phyloP scores from a whole-genome alignment of 805 yeast species.

The Starmera caribaea region DNA sequence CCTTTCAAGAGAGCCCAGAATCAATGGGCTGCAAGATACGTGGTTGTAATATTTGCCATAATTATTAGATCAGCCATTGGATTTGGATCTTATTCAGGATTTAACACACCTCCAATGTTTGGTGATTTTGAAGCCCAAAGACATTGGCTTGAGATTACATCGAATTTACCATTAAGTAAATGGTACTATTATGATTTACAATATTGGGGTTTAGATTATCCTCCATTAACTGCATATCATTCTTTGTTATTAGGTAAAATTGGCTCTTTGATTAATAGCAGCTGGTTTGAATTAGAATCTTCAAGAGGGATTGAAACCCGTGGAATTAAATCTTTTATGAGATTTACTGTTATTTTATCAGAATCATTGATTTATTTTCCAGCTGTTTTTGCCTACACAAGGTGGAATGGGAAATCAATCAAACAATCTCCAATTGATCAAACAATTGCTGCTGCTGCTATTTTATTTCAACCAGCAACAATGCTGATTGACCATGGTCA shows the following conservation, averaged over 20 bases:
- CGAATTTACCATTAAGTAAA: conserved; percentile 53
- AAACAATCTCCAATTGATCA: conserved; percentile 62
- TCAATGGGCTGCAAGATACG: conserved; percentile 86
- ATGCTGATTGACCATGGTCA: conserved; percentile 93
- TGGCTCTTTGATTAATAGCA: conserved; percentile 51
- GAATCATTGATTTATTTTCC: conserved; percentile 73
- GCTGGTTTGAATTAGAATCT: conserved; percentile 65
- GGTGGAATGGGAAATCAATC: conserved; percentile 57
- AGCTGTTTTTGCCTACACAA: conserved; percentile 61
- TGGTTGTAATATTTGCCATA: conserved; percentile 61
- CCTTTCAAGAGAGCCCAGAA: conserved; percentile 74
- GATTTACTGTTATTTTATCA: conserved; percentile 66
- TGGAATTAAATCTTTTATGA: conserved; percentile 74
- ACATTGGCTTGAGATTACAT: conserved; percentile 94
- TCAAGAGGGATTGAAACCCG: conserved; percentile 71
- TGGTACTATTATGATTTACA: conserved; percentile 90
- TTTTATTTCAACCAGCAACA: conserved; percentile 78
- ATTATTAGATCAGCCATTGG: conserved; percentile 81
- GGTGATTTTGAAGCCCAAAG: conserved; percentile 98
- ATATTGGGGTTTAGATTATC: conserved; percentile 97
- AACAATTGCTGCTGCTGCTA: conserved; percentile 63
- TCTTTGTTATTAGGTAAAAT: conserved; percentile 70
- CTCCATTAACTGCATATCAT: conserved; percentile 93
- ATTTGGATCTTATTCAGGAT: conserved; percentile 80
- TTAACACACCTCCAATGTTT: conserved; percentile 59